These are phyloP conservation scores for Ramaria sp. DNA, from an alignment of 768 basidiomycete species.

Conservation along the genomic window DNA sequence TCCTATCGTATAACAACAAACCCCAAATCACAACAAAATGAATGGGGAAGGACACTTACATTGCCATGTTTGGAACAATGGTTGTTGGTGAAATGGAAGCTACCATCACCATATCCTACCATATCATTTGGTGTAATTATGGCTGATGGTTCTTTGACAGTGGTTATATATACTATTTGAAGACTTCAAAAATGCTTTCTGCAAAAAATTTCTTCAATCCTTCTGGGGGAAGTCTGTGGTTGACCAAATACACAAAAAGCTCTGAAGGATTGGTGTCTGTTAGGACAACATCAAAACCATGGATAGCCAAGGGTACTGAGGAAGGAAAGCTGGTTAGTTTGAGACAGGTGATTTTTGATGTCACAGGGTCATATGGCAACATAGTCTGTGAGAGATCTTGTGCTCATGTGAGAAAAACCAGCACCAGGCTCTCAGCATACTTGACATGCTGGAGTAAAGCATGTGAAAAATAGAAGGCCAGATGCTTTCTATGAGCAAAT, in stretches of 20 bases:
- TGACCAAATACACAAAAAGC: constrained; percentile 60
- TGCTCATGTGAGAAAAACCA: constrained; percentile 21
- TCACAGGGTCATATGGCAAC: constrained; percentile 47
- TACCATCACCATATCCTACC: constrained; percentile 54
- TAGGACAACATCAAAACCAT: constrained; percentile 61
- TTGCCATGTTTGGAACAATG: constrained; percentile 41
- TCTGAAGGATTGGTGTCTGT: constrained; percentile 35
- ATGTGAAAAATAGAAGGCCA: constrained; percentile 53
- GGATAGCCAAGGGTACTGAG: constrained; percentile 32
- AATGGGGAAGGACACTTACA: constrained; percentile 30
- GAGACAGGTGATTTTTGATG: constrained; percentile 36
- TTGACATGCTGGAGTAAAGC: constrained; percentile 41
- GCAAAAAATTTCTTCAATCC: constrained; percentile 42
- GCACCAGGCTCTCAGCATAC: constrained; percentile 42
- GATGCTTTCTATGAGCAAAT: constrained; percentile 37
- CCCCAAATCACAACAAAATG: no score
- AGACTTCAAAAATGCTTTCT: constrained; percentile 63
- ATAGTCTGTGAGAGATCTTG: constrained; percentile 36
- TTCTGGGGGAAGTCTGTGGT: constrained; percentile 47
- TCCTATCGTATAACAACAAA: no score
- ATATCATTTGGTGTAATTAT: constrained; percentile 64
- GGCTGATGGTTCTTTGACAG: constrained; percentile 38
- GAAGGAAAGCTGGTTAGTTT: constrained; percentile 28
- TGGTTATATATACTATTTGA: constrained; percentile 49
- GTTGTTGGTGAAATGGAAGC: constrained; percentile 66